These are phyloP conservation scores for Tylopilus sp. DNA, from an alignment of 768 basidiomycete species.

Conservation along the genomic window DNA sequence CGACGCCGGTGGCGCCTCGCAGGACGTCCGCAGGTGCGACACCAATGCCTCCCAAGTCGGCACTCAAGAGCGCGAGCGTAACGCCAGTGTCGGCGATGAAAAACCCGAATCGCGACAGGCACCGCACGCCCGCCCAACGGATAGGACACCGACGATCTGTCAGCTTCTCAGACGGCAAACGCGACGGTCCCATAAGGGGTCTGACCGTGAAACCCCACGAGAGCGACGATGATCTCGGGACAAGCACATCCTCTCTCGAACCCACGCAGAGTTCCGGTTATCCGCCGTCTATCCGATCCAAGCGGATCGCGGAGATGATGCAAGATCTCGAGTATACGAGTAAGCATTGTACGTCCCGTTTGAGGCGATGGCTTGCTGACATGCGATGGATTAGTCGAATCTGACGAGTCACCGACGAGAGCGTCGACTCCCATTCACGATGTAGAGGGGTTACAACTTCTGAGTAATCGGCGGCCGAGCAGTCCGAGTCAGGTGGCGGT, in stretches of 20 bases:
- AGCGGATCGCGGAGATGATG: slow-evolving; percentile 79
- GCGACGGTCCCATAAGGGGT: slow-evolving; percentile 83
- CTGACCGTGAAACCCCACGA: slow-evolving; percentile 38
- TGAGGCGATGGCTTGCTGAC: background rate
- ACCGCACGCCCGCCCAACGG: slow-evolving; percentile 53
- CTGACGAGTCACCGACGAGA: slow-evolving; percentile 57
- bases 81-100: slow-evolving; percentile 63
- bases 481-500: slow-evolving; percentile 29
- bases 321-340: slow-evolving; percentile 67
- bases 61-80: slow-evolving; percentile 40
- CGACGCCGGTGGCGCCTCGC: slow-evolving; percentile 21
- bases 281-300: slow-evolving; percentile 66
- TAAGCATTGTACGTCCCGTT: slow-evolving; percentile 46
- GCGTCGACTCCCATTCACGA: slow-evolving; percentile 44
- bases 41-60: slow-evolving; percentile 38
- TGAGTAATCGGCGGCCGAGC: slow-evolving; percentile 41
- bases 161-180: slow-evolving; percentile 94
- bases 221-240: slow-evolving; percentile 35
- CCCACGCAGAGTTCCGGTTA: slow-evolving; percentile 26
- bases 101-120: slow-evolving; percentile 43
- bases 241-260: slow-evolving; percentile 18
- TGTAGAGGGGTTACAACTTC: slow-evolving; percentile 45
- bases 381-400: slow-evolving; percentile 22
- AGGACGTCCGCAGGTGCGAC: slow-evolving; percentile 12
- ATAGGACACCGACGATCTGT: slow-evolving; percentile 73